Base-by-base conservation (phyloP, 768 basidiomycete genomes). In the Mycena rosella region DNA sequence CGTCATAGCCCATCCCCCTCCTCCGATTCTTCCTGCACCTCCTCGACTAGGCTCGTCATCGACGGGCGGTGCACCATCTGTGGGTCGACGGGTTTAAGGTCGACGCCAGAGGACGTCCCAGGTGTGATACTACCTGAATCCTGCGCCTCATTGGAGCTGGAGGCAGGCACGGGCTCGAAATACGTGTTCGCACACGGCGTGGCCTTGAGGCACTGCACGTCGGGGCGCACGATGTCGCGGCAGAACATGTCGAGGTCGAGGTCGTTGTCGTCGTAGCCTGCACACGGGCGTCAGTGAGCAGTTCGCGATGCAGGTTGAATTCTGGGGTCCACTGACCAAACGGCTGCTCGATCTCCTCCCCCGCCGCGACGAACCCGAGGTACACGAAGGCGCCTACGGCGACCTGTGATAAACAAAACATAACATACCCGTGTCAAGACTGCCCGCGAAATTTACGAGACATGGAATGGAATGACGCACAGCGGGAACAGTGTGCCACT, bases 361-460 rank as follows among this genome's bases (percentile, higher is more conserved):
- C 91, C 0, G 91, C 89, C 6, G 91, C 89, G 24, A 94, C 73
- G 76, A 93, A 91, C 26, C 90, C 91, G 18, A 93, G 84, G 75
- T 91, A 92, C 51, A 91, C 89, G 76, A 91, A 91, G 0, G 89
- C 80, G 1, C 89, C 89, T 30, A 92, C 83, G 10, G 83, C 82
- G 5, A 90, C 88, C 69, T 70, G 29, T n/a, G n/a, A n/a, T n/a
- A n/a, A n/a, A n/a, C n/a, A n/a, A n/a, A n/a, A n/a, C n/a, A n/a
- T n/a, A n/a, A n/a, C n/a, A n/a, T n/a, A n/a, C n/a, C n/a, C n/a
- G n/a, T n/a, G n/a, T n/a, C n/a, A n/a, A n/a, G n/a, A n/a, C n/a
- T n/a, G n/a, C n/a, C n/a, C n/a, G n/a, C n/a, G n/a, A n/a, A n/a
- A n/a, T n/a, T 40, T 4, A 40, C 10, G 38, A 40, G 9, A 47